Evolutionary conservation across 2,329 filamentous ascomycete genomes (phyloP), one percentile per base, ranked within the genome.

Genomic region (Arachnomyces sp.): DNA sequence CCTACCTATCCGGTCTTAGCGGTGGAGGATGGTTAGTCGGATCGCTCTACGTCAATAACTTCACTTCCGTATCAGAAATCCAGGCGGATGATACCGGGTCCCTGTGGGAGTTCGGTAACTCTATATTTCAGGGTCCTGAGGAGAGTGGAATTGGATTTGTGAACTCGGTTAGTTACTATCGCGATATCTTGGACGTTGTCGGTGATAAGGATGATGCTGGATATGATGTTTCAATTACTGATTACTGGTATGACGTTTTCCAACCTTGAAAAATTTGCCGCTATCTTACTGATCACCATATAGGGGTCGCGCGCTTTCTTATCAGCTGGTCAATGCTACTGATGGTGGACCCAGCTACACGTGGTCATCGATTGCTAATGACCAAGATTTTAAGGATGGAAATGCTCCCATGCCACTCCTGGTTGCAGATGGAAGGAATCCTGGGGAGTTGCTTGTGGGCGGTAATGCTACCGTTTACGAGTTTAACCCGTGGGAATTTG

Each of bases 1-100:
- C 86, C 0, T 95, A 94, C 56, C 60, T 93, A 9, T 73, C 86
- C 2, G 87, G 86, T 7, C 70, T 94, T 3, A 90, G 85, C 6
- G 87, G 88, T 21, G 87, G 87, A 39, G 78, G 81, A 38, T 94
- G 88, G 88, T 70, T 93, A 13, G 75, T 93, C 3, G 85, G 86
- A n/a, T 86, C 82, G 40, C 68, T 94, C 7, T 89, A 78, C 44
- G 69, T 79, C 52, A 80, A 82, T 59, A 93, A 93, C 66, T 93
- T 87, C 58, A 83, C 80, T 7, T 78, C 80, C 0, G 74, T 89
- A 3, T 62, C 74, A 34, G 60, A 62, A 45, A 71, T 86, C 37
- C 62, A 69, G 16, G 57, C 70, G 28, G 66, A 72, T 6, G 53
- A 54, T 3, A 44, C 55, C 3, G 67, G 65, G 4, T 63, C 65